Conservation (phyloP, 352 stramenopile genomes). For the Phytopythium vexans region DNA sequence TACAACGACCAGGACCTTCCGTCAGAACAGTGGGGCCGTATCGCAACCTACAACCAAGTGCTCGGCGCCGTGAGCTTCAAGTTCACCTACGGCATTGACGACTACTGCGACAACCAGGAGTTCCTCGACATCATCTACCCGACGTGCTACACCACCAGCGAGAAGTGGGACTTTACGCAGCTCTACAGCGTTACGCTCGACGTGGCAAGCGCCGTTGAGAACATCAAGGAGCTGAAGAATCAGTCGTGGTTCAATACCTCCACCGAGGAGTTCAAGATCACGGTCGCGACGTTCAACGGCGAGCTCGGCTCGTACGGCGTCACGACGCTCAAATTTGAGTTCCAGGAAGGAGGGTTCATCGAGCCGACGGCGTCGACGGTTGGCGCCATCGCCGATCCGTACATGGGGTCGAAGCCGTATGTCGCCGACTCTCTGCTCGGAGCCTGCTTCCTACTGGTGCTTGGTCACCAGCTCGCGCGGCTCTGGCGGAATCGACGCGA, state of each 20-base stretch:
- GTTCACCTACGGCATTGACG: constrained; percentile 6
- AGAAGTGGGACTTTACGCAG: constrained; percentile 12
- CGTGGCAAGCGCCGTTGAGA: constrained; percentile 7
- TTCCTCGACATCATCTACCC: constrained; percentile 31
- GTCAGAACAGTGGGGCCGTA: constrained; percentile 19
- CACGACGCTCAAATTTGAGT: constrained; percentile 30
- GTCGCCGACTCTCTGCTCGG: constrained; percentile 17
- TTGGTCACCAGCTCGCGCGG: constrained; percentile 7
- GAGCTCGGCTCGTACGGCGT: constrained; percentile 33
- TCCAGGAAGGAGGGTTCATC: constrained; percentile 33
- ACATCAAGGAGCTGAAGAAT: constrained; percentile 21
- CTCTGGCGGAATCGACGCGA: constrained; percentile 9
- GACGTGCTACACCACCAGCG: constrained; percentile 27
- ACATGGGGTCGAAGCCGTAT: constrained; percentile 4
- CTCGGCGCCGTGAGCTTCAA: constrained; percentile 32
- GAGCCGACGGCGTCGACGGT: constrained; percentile 21
- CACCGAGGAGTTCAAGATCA: constrained; percentile 31
- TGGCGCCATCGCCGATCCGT: constrained; percentile 16
- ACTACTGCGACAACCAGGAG: constrained; percentile 9
- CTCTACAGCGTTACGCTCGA: constrained; percentile 34
- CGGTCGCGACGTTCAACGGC: constrained; percentile 42
- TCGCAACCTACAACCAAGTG: constrained; percentile 33
- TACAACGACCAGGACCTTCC: constrained; percentile 32
- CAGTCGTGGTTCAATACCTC: constrained; percentile 30
- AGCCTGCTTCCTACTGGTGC: constrained; percentile 14